Base-by-base conservation (phyloP, 1,139 yeast genomes). In the Arxiozyma bovina region DNA sequence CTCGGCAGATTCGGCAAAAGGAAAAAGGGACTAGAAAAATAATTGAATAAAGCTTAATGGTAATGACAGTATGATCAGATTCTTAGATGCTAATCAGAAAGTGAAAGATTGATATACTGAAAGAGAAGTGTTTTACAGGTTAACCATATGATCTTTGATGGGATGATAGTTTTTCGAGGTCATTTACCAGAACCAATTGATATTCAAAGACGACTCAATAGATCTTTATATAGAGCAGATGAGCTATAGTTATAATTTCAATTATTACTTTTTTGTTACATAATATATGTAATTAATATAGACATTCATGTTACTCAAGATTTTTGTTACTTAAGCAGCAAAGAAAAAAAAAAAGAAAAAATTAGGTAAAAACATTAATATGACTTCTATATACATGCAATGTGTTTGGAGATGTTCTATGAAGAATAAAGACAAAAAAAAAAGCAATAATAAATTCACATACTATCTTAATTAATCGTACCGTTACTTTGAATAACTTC, bases 401-500 rank as follows among this genome's bases (percentile, higher is more conserved):
- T 34, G 4, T 34, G 40, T 34, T 34, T 34, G 5, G 8, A 8
- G 40, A 34, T 34, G 40, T 34, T 34, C n/a, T 8, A 34, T 12
- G n/a, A 34, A 4, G 40, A 12, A 34, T 34, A 34, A 34, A 34
- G 5, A 34, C n/a, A 34, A 12, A 34, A 25, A 25, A 25, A 25
- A 25, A 34, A 15, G 40, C 6, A 15, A 34, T 34, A 6, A 12
- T 6, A 12, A 34, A 15, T 34, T 34, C 2, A 34, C 11, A 34
- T 34, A 34, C 1, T 15, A 34, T 34, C n/a, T 34, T 34, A 34
- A 6, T 15, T 15, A 15, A n/a, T 12, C 6, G 11, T 34, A 34
- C 40, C 40, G 12, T 9, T 34, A 34, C n/a, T 34, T 34, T 18
- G n/a, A 1, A 59, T 57, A 5, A 56, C 50, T 50, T 66, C 64